Percentiles rank a stretch among this genome's conserved stretches.
Evolutionary conservation across 176 grass and related monocot species (phyloP).

Genomic region (Coix lacrymajobi): DNA sequence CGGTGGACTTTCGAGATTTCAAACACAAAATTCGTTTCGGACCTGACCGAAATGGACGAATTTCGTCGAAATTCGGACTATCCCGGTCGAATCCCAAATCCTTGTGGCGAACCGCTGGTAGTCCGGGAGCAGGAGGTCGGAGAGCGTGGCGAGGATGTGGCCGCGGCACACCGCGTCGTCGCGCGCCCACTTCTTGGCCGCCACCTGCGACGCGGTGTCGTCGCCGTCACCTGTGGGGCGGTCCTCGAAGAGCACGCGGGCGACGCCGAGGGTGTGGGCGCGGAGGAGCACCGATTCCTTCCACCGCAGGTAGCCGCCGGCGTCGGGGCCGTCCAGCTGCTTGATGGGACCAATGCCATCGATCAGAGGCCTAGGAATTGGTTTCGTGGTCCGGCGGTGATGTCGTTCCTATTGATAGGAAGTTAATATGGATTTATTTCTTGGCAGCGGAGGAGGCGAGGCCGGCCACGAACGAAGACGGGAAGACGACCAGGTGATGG

Average conservation of each 20-base stretch:
- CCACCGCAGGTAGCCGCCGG: slow-evolving; percentile 21
- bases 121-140: slow-evolving; percentile 25
- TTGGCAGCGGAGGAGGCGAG: too few species aligned
- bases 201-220: not conserved
- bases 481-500: too few species aligned
- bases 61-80: too few species aligned
- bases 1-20: too few species aligned
- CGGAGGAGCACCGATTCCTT: slow-evolving; percentile 43
- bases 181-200: not conserved
- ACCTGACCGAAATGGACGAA: too few species aligned
- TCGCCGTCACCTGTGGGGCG: not conserved
- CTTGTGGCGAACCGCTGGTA: slow-evolving; percentile 22
- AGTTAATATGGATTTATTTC: too few species aligned
- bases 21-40: too few species aligned
- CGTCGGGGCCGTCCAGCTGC: not conserved
- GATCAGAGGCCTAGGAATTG: not conserved
- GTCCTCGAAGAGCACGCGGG: not conserved
- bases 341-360: not conserved
- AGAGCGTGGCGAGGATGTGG: slow-evolving; percentile 31
- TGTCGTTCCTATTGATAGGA: too few species aligned
- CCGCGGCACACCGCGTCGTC: slow-evolving; percentile 35
- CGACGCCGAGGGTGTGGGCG: slow-evolving; percentile 13
- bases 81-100: too few species aligned
- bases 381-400: too few species aligned
- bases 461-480: too few species aligned